Evolutionary conservation across 768 basidiomycete species (phyloP).

Genomic region (Russula griseocarnosa): DNA sequence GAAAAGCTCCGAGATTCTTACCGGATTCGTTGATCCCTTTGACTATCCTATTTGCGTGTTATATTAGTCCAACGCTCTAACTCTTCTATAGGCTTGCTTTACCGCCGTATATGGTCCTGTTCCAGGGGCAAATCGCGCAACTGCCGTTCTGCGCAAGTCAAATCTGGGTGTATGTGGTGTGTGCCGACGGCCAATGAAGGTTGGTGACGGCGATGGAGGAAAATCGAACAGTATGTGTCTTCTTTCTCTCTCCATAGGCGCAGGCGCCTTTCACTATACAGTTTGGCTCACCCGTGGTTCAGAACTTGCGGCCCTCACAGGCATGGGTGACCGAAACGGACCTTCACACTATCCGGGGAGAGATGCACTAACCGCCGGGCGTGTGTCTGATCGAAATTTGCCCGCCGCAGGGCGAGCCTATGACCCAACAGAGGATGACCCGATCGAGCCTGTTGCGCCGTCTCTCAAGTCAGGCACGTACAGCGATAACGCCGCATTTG

Average conservation of each 20-base stretch:
- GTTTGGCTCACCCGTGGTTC: constrained; percentile 26
- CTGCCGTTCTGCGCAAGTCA: constrained; percentile 57
- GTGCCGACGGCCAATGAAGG: constrained; percentile 93
- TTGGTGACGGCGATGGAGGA: constrained; percentile 80
- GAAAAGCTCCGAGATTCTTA: background rate
- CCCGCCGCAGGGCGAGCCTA: constrained; percentile 23
- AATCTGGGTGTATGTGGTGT: constrained; percentile 96
- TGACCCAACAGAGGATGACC: constrained; percentile 84
- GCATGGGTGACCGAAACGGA: constrained; percentile 65
- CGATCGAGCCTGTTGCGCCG: constrained; percentile 52
- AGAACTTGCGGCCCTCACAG: constrained; percentile 94
- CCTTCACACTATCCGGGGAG: constrained; percentile 65
- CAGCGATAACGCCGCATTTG: constrained; percentile 51
- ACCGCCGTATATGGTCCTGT: constrained; percentile 93
- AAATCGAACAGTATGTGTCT: constrained; percentile 82
- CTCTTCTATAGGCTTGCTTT: constrained; percentile 76
- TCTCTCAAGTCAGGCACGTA: constrained; percentile 45
- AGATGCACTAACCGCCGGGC: constrained; percentile 47
- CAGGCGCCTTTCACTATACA: too few relatives aligned
- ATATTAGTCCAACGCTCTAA: background rate
- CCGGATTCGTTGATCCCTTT: background rate
- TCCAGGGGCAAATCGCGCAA: constrained; percentile 50
- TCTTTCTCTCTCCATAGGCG: constrained; percentile 35
- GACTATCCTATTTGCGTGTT: background rate
- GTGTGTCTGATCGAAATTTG: constrained; percentile 34